A percentile compares a stretch with the other conserved stretches of the same genome.
Evolutionary conservation across 768 basidiomycete genomes (phyloP).

Genomic region (Phylloporus scabripes): DNA sequence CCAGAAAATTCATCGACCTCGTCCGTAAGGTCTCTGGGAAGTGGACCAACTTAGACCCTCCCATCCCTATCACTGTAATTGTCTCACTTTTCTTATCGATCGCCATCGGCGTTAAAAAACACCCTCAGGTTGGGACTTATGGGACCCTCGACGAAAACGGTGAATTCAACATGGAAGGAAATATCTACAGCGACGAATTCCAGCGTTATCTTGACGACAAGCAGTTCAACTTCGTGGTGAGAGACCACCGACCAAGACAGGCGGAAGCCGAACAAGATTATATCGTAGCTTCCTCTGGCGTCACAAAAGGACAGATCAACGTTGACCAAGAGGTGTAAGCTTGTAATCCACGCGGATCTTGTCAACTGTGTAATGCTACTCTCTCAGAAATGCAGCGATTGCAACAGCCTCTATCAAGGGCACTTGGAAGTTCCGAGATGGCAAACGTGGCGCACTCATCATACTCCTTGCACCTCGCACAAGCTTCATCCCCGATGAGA

Average conservation of each 20-base stretch:
- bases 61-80: constrained; percentile 22
- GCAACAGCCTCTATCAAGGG: constrained; percentile 26
- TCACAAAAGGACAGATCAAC: constrained; percentile 10
- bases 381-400: constrained; percentile 6
- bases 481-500: constrained; percentile 7
- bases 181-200: constrained; percentile 20
- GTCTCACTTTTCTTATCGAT: background rate
- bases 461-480: constrained; percentile 24
- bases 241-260: background rate
- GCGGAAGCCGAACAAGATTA: constrained; percentile 14
- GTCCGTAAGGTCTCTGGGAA: constrained; percentile 23
- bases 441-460: constrained; percentile 25
- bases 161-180: constrained; percentile 13
- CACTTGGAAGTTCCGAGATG: constrained; percentile 22
- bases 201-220: constrained; percentile 4
- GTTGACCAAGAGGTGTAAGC: constrained; percentile 4
- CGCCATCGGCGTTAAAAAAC: background rate
- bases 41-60: constrained; percentile 31
- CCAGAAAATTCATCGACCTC: constrained; percentile 28
- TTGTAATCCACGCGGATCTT: background rate
- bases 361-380: background rate
- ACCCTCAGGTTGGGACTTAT: constrained; percentile 27
- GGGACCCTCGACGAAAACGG: constrained; percentile 18
- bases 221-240: background rate
- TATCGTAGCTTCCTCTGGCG: constrained; percentile 19